Evolutionary conservation across 129 eudicot genomes (phyloP), one percentile per base, ranked within the genome.

Genomic region (Lactuca sativa): DNA sequence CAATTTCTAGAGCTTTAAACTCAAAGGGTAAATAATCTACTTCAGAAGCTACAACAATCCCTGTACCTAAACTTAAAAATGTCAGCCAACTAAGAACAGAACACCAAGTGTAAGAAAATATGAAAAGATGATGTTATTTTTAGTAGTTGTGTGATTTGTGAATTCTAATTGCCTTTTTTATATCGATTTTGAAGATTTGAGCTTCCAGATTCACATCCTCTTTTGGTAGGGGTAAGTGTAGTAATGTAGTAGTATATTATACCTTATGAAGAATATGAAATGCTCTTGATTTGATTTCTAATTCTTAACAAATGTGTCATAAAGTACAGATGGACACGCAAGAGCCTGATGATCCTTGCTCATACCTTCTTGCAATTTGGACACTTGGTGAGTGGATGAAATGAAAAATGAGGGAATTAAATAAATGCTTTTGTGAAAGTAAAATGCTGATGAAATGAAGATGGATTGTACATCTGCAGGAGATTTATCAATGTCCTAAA

Each of bases 21-120:
- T 93, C 98, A 80, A 93, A 93, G 1, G 98, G 98, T 78, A 93
- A 78, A 73, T 89, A 86, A 81, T 93, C 98, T n/a, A 90, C 90
- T 25, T 66, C 93, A 36, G 97, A 86, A 77, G 99, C 93, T 64
- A 96, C 99, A 47, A 82, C 97, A n/a, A 83, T 95, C 18, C 99
- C 99, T 0, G 78, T 81, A 10, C 96, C 96, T 67, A 95, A 95
- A 71, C 97, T 95, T 30, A 95, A 95, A 74, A 87, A 87, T 43
- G 81, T 95, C 66, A 95, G 73, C 86, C 85, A 88, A 44, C 88
- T 95, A 76, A 90, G 99, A 81, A 95, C 99, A 63, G 99, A 95
- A 73, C 99, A 95, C 80, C 95, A 87, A 64, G 99, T 95, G 99
- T 95, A 90, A 90, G 41, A 10, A 67, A 55, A 9, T 53, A 34